Evolutionary conservation across 495 filamentous ascomycete genomes (phyloP).

Genomic region (Talaromyces nanjingensis): DNA sequence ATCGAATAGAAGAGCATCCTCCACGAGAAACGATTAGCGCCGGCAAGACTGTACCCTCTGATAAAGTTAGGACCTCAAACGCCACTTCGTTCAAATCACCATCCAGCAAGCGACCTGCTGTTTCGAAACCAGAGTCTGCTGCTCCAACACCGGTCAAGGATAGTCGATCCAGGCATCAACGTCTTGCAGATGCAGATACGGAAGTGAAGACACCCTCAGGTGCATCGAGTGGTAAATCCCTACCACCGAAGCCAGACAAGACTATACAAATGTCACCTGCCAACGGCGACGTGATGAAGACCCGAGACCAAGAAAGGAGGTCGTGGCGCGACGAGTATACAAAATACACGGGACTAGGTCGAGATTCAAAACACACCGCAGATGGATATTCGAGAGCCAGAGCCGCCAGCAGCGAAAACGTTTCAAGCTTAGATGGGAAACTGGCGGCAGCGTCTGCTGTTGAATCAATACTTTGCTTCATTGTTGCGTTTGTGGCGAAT

Average conservation of each 20-base stretch:
- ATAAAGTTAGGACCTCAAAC: constrained; percentile 25
- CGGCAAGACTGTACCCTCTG: not conserved
- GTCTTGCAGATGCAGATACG: constrained; percentile 18
- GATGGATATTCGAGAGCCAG: constrained; percentile 26
- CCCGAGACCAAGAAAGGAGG: constrained; percentile 30
- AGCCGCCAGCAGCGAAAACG: constrained; percentile 20
- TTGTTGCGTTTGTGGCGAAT: constrained; percentile 41
- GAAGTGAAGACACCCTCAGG: constrained; percentile 25
- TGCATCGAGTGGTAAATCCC: constrained; percentile 17
- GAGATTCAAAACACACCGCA: constrained; percentile 43
- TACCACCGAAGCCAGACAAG: constrained; percentile 20
- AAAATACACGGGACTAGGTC: constrained; percentile 33
- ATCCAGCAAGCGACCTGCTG: constrained; percentile 16
- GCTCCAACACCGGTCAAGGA: constrained; percentile 26
- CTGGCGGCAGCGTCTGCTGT: constrained; percentile 36
- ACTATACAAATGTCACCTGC: constrained; percentile 23
- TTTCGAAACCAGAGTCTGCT: constrained; percentile 14
- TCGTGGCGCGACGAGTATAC: constrained; percentile 40
- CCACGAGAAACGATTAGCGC: not conserved
- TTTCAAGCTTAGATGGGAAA: constrained; percentile 29
- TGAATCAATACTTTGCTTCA: constrained; percentile 43
- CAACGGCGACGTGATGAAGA: constrained; percentile 15
- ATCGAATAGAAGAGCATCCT: constrained; percentile 14
- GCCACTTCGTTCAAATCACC: constrained; percentile 11
- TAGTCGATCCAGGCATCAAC: constrained; percentile 15